Conservation (phyloP, 140 eudicot genomes). For the Senecio squalidus region DNA sequence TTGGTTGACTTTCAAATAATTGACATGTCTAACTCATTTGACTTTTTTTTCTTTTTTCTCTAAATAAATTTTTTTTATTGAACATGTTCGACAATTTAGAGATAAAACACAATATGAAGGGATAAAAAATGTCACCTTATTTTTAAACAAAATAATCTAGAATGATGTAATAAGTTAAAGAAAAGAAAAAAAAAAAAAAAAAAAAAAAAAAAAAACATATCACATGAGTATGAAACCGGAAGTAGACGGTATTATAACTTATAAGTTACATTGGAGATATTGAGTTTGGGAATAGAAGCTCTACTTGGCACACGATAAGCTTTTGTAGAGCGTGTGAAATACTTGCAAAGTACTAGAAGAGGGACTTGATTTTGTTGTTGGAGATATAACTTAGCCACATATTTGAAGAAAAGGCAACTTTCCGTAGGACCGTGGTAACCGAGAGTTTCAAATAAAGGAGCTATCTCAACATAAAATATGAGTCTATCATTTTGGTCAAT, state of each 20-base stretch:
- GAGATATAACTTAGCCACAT: slow-evolving; percentile 88
- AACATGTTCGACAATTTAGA: too few species aligned
- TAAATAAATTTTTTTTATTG: too few species aligned
- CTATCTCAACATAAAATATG: slow-evolving; percentile 73
- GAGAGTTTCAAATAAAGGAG: slow-evolving; percentile 87
- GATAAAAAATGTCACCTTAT: too few species aligned
- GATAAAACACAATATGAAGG: too few species aligned
- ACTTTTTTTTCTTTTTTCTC: too few species aligned
- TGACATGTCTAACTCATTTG: too few species aligned
- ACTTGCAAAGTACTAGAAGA: slow-evolving; percentile 97
- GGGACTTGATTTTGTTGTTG: slow-evolving; percentile 81
- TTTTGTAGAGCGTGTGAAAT: slow-evolving; percentile 81
- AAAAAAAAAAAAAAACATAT: too few species aligned
- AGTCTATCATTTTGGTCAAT: slow-evolving; percentile 88
- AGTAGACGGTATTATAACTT: background rate
- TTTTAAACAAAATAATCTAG: too few species aligned
- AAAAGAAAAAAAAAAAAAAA: too few species aligned
- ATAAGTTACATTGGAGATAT: slow-evolving; percentile 49
- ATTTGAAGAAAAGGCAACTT: slow-evolving; percentile 98
- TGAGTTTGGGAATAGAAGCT: slow-evolving; percentile 45
- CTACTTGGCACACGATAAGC: slow-evolving; percentile 93
- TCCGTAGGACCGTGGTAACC: slow-evolving; percentile 91
- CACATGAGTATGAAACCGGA: background rate
- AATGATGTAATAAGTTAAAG: too few species aligned
- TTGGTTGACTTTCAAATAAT: too few species aligned